These are phyloP conservation scores for Avena eriantha DNA, from an alignment of 176 grass and related monocot species.

Conservation along the genomic window DNA sequence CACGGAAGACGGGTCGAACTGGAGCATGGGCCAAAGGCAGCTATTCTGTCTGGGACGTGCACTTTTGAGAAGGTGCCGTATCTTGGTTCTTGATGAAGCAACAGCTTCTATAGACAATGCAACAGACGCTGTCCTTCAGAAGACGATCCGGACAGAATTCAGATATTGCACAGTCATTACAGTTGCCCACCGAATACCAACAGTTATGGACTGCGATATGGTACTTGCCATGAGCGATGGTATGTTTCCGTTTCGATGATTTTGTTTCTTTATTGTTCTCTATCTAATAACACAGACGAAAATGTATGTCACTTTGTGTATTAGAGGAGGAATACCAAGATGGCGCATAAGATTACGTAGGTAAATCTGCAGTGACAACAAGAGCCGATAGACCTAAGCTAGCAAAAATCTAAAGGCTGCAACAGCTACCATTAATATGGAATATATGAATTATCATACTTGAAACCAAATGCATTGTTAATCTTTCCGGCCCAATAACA, in stretches of 20 bases:
- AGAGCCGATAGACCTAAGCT: neutral
- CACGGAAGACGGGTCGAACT: constrained; percentile 85
- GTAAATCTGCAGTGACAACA: neutral
- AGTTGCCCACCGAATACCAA: constrained; percentile 87
- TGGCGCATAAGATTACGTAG: neutral
- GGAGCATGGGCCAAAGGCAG: constrained; percentile 99
- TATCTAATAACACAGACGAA: neutral
- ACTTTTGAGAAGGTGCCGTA: constrained; percentile 70
- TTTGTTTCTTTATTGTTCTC: neutral
- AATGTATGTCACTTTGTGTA: neutral
- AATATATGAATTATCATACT: too few relatives aligned
- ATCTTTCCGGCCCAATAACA: too few relatives aligned
- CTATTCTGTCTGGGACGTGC: constrained; percentile 88
- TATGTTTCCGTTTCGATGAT: constrained; percentile 32
- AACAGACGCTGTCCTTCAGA: constrained; percentile 90
- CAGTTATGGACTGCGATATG: constrained; percentile 87
- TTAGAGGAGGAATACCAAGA: neutral
- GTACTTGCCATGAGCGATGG: constrained; percentile 86
- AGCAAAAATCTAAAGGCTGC: neutral
- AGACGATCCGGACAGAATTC: constrained; percentile 82
- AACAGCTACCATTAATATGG: too few relatives aligned
- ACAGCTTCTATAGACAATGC: constrained; percentile 94
- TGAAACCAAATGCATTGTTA: too few relatives aligned
- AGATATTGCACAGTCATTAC: constrained; percentile 84
- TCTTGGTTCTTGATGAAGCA: constrained; percentile 92